Evolutionary conservation across 306 rosid genomes (phyloP).

Genomic region (Trifolium fragiferum): DNA sequence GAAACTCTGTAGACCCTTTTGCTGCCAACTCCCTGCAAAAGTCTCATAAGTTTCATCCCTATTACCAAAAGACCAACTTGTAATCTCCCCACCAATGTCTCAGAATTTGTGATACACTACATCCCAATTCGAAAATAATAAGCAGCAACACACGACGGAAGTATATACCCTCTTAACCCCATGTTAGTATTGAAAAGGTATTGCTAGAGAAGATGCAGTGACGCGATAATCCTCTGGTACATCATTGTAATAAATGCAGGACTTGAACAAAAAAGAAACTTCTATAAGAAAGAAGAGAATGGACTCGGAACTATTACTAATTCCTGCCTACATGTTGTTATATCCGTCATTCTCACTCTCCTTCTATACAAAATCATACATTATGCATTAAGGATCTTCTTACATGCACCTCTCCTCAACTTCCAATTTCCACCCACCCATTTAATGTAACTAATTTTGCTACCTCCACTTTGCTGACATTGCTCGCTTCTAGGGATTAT

Average conservation of each 20-base stretch:
- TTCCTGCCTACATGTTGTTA: too few relatives aligned
- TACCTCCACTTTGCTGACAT: not conserved
- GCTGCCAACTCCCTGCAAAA: not conserved
- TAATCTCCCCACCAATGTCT: not conserved
- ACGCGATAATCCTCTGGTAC: too few relatives aligned
- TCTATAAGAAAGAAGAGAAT: too few relatives aligned
- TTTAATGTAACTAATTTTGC: not conserved
- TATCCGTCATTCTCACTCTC: too few relatives aligned
- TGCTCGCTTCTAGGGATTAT: not conserved
- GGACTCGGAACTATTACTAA: too few relatives aligned
- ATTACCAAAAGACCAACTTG: not conserved
- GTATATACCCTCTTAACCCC: too few relatives aligned
- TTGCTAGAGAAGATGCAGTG: too few relatives aligned
- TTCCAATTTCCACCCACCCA: not conserved
- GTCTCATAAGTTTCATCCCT: slow-evolving; percentile 1
- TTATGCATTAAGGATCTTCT: not conserved
- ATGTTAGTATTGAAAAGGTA: too few relatives aligned
- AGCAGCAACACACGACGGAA: not conserved
- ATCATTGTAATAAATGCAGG: too few relatives aligned
- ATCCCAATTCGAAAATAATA: not conserved
- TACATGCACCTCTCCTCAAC: not conserved
- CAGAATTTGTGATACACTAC: not conserved
- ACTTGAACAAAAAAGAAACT: too few relatives aligned
- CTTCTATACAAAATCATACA: too few relatives aligned
- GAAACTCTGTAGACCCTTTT: not conserved